These are phyloP conservation scores for Cutaneotrichosporon cavernicola DNA, from an alignment of 1,284 basidiomycete genomes.

Conservation along the genomic window DNA sequence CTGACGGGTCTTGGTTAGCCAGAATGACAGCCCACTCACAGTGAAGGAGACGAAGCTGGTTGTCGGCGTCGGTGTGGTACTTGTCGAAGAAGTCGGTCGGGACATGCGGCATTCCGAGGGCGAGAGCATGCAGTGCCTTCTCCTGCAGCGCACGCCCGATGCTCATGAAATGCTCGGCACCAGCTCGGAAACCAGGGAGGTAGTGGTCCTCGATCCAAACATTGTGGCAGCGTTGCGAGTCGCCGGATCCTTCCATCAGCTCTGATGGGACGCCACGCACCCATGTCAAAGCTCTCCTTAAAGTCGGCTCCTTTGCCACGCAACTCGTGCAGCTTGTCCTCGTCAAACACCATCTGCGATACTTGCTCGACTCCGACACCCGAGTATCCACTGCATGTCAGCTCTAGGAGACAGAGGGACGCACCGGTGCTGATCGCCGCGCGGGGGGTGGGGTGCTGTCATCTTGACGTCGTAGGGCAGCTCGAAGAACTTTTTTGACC, in stretches of 20 bases:
- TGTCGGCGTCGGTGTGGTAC: conserved; percentile 55
- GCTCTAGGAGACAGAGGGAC: neutral
- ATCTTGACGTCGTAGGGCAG: conserved; percentile 59
- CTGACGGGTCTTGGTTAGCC: conserved; percentile 22
- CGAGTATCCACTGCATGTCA: conserved; percentile 55
- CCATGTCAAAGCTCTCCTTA: conserved; percentile 63
- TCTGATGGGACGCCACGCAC: conserved; percentile 30
- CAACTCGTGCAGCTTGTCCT: conserved; percentile 50
- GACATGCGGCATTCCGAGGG: conserved; percentile 56
- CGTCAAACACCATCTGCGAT: conserved; percentile 39
- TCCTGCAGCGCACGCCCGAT: conserved; percentile 57
- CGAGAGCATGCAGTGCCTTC: conserved; percentile 58
- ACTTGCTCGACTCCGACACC: conserved; percentile 47
- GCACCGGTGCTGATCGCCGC: conserved; percentile 50
- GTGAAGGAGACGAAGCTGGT: conserved; percentile 62
- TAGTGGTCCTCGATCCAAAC: conserved; percentile 62
- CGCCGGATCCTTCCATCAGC: conserved; percentile 35
- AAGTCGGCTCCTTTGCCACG: conserved; percentile 56
- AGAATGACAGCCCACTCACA: conserved; percentile 28
- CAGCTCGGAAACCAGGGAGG: conserved; percentile 60
- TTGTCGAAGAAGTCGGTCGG: conserved; percentile 38
- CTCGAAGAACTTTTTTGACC: conserved; percentile 59
- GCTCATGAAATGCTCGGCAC: conserved; percentile 59
- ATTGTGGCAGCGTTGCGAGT: conserved; percentile 55
- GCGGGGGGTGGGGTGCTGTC: conserved; percentile 61